Evolutionary conservation across 2,329 filamentous ascomycete species (phyloP).

Genomic region (Alternaria ethzedia): DNA sequence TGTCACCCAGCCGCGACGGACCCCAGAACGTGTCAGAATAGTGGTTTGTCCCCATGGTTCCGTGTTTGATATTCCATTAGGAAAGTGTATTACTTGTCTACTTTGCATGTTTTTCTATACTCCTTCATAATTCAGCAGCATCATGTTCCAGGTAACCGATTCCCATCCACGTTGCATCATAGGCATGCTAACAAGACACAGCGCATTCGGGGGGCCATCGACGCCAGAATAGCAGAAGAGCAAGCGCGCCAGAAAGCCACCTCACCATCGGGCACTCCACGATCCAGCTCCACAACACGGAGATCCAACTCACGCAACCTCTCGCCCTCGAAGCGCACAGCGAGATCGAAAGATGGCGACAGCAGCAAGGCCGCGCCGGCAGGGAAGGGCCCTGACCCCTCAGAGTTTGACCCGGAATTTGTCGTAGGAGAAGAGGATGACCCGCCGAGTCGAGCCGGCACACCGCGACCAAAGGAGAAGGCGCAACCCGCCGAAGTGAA

Average conservation of each 20-base stretch:
- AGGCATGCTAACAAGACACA: slow-evolving; percentile 48
- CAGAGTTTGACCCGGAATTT: slow-evolving; percentile 86
- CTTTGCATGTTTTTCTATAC: slow-evolving; percentile 10
- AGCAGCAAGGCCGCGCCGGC: slow-evolving; percentile 46
- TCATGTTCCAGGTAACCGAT: slow-evolving; percentile 46
- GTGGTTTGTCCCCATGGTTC: slow-evolving; percentile 1
- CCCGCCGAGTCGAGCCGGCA: slow-evolving; percentile 65
- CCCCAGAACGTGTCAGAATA: slow-evolving; percentile 17
- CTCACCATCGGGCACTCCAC: slow-evolving; percentile 51
- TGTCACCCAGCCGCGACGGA: slow-evolving; percentile 5
- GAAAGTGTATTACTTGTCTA: neutral
- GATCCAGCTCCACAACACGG: slow-evolving; percentile 53
- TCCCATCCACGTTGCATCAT: neutral
- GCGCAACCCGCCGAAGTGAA: slow-evolving; percentile 29
- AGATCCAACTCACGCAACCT: slow-evolving; percentile 54
- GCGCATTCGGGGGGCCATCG: slow-evolving; percentile 84
- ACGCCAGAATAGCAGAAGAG: slow-evolving; percentile 88
- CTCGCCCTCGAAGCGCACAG: slow-evolving; percentile 46
- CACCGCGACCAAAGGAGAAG: slow-evolving; percentile 60
- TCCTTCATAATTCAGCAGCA: slow-evolving; percentile 23
- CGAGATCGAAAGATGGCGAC: slow-evolving; percentile 41
- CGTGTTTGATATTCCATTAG: neutral
- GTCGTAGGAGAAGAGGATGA: slow-evolving; percentile 83
- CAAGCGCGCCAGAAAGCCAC: slow-evolving; percentile 74
- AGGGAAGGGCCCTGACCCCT: slow-evolving; percentile 75